Conservation (phyloP, 768 basidiomycete species). For the Gyrodon lividus region DNA sequence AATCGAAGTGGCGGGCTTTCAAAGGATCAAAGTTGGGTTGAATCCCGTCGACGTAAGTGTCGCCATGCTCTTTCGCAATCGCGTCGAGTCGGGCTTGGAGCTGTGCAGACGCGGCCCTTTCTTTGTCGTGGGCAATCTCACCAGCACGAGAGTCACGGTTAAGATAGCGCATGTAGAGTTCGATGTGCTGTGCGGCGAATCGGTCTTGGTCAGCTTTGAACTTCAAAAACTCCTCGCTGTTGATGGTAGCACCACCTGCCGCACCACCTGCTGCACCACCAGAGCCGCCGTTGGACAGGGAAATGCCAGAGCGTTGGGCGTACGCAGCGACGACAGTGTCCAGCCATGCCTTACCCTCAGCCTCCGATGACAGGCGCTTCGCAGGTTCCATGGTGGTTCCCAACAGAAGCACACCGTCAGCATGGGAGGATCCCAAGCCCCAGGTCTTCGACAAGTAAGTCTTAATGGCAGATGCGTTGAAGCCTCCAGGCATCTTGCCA, state of each 20-base stretch:
- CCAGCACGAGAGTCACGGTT: constrained; percentile 91
- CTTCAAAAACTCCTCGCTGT: constrained; percentile 97
- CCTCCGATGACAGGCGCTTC: constrained; percentile 89
- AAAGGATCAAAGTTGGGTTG: constrained; percentile 92
- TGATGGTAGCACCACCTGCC: constrained; percentile 83
- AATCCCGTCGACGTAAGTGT: constrained; percentile 90
- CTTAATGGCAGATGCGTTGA: constrained; percentile 92
- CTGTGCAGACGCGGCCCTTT: constrained; percentile 67
- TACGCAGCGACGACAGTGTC: constrained; percentile 83
- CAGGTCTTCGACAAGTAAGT: constrained; percentile 86
- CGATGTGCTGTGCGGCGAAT: constrained; percentile 90
- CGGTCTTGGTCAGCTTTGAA: constrained; percentile 93
- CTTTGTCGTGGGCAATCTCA: constrained; percentile 83
- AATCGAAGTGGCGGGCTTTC: constrained; percentile 98
- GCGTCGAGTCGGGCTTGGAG: constrained; percentile 88
- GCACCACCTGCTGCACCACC: constrained; percentile 58
- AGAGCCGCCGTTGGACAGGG: constrained; percentile 67
- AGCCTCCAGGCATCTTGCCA: constrained; percentile 98
- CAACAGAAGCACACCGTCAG: constrained; percentile 87
- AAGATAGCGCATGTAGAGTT: constrained; percentile 96
- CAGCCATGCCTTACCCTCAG: constrained; percentile 92
- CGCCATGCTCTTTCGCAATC: constrained; percentile 90
- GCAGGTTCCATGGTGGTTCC: constrained; percentile 92
- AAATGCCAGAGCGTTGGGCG: constrained; percentile 86
- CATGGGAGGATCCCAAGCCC: constrained; percentile 90